A percentile compares a stretch with the other conserved stretches of the same genome.
Conservation (phyloP, 257 asterid genomes). For the Solanum habrochaites region DNA sequence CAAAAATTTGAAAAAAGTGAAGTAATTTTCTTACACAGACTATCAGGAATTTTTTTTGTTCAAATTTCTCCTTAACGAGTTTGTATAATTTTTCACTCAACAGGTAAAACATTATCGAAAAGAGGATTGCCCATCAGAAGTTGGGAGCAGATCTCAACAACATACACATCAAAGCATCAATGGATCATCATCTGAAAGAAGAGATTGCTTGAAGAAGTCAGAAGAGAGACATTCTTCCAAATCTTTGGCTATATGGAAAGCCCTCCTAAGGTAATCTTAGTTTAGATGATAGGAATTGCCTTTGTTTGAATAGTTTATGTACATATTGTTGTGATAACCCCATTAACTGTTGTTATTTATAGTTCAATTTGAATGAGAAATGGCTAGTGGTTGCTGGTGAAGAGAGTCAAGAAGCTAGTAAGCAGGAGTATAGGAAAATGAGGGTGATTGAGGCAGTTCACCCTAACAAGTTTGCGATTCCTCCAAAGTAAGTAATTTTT, state of each 20-base stretch:
- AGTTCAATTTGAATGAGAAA: conserved; percentile 13
- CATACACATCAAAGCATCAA: too few species aligned
- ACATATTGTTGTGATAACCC: not conserved
- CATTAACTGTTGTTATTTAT: not conserved
- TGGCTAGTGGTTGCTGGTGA: conserved; percentile 45
- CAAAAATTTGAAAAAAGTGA: too few species aligned
- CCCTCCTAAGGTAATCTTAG: conserved; percentile 11
- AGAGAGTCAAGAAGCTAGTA: conserved; percentile 25
- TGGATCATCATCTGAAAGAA: too few species aligned
- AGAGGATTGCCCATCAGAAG: conserved; percentile 3
- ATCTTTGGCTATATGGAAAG: conserved; percentile 12
- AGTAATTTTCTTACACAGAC: too few species aligned
- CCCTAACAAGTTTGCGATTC: conserved; percentile 15
- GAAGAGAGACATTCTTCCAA: not conserved
- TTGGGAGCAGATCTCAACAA: not conserved
- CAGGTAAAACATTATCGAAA: not conserved
- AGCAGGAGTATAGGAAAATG: conserved; percentile 6
- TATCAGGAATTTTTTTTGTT: not conserved
- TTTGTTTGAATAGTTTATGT: not conserved
- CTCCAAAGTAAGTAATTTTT: conserved; percentile 19
- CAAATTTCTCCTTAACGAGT: not conserved
- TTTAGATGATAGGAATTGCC: not conserved
- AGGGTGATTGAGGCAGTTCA: conserved; percentile 8
- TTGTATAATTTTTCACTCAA: not conserved
- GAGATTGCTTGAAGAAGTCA: not conserved